Conservation (phyloP, 495 filamentous ascomycete species). For the Copromyces sp. region DNA sequence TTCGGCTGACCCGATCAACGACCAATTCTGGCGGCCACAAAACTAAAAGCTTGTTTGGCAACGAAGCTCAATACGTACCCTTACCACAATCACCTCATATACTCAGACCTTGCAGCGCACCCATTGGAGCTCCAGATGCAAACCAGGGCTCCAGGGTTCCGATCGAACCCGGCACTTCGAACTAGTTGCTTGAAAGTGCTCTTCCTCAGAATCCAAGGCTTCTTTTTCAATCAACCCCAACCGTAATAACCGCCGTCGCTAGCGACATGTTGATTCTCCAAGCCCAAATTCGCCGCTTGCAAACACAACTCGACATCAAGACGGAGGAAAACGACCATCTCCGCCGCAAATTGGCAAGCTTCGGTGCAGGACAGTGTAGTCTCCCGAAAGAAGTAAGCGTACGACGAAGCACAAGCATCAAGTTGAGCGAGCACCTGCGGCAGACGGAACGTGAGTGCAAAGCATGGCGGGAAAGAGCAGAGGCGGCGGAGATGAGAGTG, state of each 20-base stretch:
- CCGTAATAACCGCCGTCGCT: constrained; percentile 2
- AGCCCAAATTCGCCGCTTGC: constrained; percentile 34
- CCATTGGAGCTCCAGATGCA: background rate
- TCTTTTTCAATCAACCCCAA: background rate
- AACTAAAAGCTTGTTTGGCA: background rate
- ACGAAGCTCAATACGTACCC: background rate
- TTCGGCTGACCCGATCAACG: background rate
- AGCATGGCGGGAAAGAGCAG: constrained; percentile 41
- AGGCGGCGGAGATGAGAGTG: constrained; percentile 39
- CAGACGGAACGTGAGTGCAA: constrained; percentile 31
- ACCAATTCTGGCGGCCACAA: background rate
- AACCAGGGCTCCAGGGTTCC: background rate
- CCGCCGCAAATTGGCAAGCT: constrained; percentile 21
- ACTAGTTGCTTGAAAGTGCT: constrained; percentile 5
- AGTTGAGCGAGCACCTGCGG: constrained; percentile 34
- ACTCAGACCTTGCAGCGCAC: background rate
- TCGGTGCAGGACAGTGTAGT: constrained; percentile 21
- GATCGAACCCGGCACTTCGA: background rate
- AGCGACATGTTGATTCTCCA: constrained; percentile 32
- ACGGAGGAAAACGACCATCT: constrained; percentile 33
- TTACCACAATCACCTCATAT: background rate
- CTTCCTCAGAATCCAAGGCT: background rate
- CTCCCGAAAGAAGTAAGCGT: background rate
- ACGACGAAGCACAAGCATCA: background rate
- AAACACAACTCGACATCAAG: constrained; percentile 28